Conservation (phyloP, 2,329 filamentous ascomycete species). For the Fusarium acutatum region DNA sequence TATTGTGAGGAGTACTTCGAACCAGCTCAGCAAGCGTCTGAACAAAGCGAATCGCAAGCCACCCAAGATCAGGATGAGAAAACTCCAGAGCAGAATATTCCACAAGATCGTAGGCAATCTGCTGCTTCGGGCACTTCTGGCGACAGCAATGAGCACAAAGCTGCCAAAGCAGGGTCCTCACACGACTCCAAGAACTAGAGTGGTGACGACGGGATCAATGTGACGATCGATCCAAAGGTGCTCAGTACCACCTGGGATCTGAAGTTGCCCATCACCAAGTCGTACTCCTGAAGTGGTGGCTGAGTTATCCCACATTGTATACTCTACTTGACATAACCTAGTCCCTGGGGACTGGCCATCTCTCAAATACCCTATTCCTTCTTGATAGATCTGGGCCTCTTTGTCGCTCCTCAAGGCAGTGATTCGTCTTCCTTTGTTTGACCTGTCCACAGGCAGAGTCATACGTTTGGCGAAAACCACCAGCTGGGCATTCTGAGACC, state of each 20-base stretch:
- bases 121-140: background rate
- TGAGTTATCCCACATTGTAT: background rate
- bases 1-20: slow-evolving; percentile 6
- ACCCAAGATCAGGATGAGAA: background rate
- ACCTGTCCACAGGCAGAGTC: background rate
- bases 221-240: background rate
- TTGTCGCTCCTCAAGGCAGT: background rate
- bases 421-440: background rate
- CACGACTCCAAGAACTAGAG: background rate
- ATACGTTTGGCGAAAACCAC: background rate
- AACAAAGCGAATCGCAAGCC: background rate
- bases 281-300: background rate
- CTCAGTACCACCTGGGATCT: background rate
- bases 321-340: background rate
- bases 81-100: background rate
- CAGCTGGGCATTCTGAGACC: background rate
- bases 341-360: background rate
- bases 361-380: background rate
- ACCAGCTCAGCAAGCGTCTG: background rate
- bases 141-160: background rate
- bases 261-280: background rate
- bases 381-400: background rate
- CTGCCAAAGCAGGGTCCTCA: too few relatives aligned
- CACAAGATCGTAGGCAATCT: background rate
- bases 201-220: background rate